A percentile compares a stretch with the other conserved stretches of the same genome.
These are phyloP conservation scores for Stenogyne calaminthoides DNA, from an alignment of 305 asterid genomes.

Conservation along the genomic window DNA sequence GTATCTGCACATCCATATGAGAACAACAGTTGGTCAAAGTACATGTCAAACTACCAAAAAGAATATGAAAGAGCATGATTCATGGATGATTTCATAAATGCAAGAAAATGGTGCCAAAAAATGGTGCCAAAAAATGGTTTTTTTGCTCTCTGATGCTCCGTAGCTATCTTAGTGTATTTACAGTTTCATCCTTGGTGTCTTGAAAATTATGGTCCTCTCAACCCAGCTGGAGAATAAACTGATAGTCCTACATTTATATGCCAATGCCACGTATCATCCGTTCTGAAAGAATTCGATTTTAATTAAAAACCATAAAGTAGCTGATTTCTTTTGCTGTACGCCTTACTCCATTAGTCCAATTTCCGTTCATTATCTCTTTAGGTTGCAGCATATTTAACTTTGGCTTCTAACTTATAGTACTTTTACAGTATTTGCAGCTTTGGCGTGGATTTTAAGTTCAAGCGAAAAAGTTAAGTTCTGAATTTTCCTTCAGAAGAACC, in stretches of 20 bases:
- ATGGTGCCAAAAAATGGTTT: too few species aligned
- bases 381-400: constrained; percentile 15
- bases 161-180: neutral
- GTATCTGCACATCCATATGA: constrained; percentile 55
- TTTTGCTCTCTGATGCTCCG: neutral
- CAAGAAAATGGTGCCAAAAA: constrained; percentile 15
- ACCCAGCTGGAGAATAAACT: neutral
- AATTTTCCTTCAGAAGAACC: constrained; percentile 1
- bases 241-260: neutral
- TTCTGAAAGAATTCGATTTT: neutral
- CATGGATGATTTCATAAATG: constrained; percentile 13
- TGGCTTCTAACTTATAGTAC: neutral
- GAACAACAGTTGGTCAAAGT: constrained; percentile 30
- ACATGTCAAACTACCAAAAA: constrained; percentile 1
- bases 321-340: constrained; percentile 10
- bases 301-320: constrained; percentile 10
- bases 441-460: constrained; percentile 12
- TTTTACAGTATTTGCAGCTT: constrained; percentile 14
- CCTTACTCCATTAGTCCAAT: constrained; percentile 17
- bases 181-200: constrained; percentile 9
- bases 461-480: constrained; percentile 1
- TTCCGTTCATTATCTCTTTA: neutral
- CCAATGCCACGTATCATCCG: constrained; percentile 2
- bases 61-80: constrained; percentile 24
- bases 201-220: neutral